A percentile compares a stretch with the other conserved stretches of the same genome.
Evolutionary conservation across 345 rosid species (phyloP).

Genomic region (Streptanthus diversifolius): DNA sequence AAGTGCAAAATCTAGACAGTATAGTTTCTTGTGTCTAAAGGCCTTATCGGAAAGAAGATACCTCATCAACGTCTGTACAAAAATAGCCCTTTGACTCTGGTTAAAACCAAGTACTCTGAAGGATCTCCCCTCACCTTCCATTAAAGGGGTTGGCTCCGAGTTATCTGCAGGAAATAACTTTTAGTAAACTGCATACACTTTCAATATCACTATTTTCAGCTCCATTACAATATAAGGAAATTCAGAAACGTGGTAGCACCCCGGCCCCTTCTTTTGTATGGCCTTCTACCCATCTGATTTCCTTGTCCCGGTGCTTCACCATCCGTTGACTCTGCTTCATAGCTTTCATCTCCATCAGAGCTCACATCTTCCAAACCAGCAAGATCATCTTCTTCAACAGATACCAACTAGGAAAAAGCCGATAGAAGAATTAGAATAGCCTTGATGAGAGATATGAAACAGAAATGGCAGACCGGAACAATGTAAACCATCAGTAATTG

Average conservation of each 20-base stretch:
- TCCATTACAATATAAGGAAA: neutral
- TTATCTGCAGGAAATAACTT: conserved; percentile 51
- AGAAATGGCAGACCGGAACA: neutral
- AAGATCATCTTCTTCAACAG: conserved; percentile 97
- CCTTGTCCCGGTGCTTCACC: conserved; percentile 75
- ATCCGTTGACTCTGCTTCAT: conserved; percentile 87
- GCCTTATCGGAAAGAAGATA: conserved; percentile 25
- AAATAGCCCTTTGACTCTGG: conserved; percentile 91
- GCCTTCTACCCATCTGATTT: conserved; percentile 64
- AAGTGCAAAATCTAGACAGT: neutral
- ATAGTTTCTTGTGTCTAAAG: neutral
- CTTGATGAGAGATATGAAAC: conserved; percentile 1
- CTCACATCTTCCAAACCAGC: conserved; percentile 99
- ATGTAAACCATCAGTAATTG: neutral
- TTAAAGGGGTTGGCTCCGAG: conserved; percentile 75
- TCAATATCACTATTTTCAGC: neutral
- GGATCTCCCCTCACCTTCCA: conserved; percentile 99
- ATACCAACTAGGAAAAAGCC: conserved; percentile 61
- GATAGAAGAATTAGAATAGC: conserved; percentile 24
- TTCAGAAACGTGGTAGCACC: conserved; percentile 40
- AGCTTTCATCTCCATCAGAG: conserved; percentile 93
- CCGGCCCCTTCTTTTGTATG: conserved; percentile 73
- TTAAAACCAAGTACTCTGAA: conserved; percentile 91
- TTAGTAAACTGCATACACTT: conserved; percentile 1
- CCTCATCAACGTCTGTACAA: conserved; percentile 96